These are phyloP conservation scores for Megacollybia marginata DNA, from an alignment of 768 basidiomycete species.

Conservation along the genomic window DNA sequence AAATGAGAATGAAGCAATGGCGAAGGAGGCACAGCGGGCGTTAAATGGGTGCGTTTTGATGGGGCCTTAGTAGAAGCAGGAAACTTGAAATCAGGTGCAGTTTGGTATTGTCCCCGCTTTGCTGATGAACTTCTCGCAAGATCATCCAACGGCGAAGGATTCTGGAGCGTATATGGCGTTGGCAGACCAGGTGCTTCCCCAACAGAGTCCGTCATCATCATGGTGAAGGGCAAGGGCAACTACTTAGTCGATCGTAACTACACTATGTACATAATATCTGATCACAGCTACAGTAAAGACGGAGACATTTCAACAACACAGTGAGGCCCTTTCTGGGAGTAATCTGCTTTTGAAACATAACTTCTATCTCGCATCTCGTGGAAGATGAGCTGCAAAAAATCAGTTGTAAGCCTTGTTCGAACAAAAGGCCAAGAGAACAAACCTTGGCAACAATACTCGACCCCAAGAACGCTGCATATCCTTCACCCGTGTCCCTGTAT, in stretches of 20 bases:
- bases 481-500: slow-evolving; percentile 80
- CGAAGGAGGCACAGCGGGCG: slow-evolving; percentile 22
- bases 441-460: slow-evolving; percentile 85
- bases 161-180: slow-evolving; percentile 11
- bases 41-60: slow-evolving; percentile 3
- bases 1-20: slow-evolving; percentile 46
- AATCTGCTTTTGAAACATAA: slow-evolving; percentile 77
- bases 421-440: slow-evolving; percentile 4
- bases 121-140: slow-evolving; percentile 34
- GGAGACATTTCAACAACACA: slow-evolving; percentile 74
- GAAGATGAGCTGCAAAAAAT: slow-evolving; percentile 55
- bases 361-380: slow-evolving; percentile 58
- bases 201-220: slow-evolving; percentile 12
- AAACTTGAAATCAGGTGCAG: not conserved
- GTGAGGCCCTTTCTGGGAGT: slow-evolving; percentile 63
- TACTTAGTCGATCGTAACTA: not conserved
- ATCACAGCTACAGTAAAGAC: slow-evolving; percentile 43
- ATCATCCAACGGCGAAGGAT: slow-evolving; percentile 41
- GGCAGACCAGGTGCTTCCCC: slow-evolving; percentile 3
- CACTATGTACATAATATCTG: not conserved
- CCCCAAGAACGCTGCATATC: slow-evolving; percentile 74
- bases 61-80: slow-evolving; percentile 5
- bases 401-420: slow-evolving; percentile 1
- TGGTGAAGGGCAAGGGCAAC: not conserved
- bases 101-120: not conserved